Evolutionary conservation across 1,284 basidiomycete genomes (phyloP).

Genomic region (Fomitopsis pinicola): DNA sequence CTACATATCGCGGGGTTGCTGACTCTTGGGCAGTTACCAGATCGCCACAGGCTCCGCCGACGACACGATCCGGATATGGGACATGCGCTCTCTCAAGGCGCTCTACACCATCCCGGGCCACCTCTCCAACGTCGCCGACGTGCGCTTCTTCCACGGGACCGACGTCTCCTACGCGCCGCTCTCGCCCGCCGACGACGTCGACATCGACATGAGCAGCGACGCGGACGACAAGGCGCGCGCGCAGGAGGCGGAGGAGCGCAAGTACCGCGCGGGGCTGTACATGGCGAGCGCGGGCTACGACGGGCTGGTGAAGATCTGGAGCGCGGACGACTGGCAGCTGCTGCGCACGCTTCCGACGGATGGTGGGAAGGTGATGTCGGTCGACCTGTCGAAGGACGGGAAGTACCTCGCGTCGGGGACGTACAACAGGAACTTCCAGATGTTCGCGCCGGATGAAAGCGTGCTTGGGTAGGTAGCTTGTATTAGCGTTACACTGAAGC

Average conservation of each 20-base stretch:
- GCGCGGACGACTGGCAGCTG: slow-evolving; percentile 96
- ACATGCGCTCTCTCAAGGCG: slow-evolving; percentile 87
- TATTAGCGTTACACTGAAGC: not conserved
- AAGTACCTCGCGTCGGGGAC: slow-evolving; percentile 86
- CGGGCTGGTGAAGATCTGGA: slow-evolving; percentile 94
- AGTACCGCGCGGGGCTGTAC: slow-evolving; percentile 83
- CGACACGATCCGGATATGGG: slow-evolving; percentile 98
- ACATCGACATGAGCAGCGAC: slow-evolving; percentile 31
- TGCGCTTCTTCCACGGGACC: slow-evolving; percentile 85
- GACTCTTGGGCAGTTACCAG: slow-evolving; percentile 67
- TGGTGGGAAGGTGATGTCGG: slow-evolving; percentile 97
- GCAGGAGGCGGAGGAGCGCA: slow-evolving; percentile 51
- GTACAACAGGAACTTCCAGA: slow-evolving; percentile 91
- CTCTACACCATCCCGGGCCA: slow-evolving; percentile 98
- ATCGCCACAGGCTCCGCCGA: slow-evolving; percentile 96
- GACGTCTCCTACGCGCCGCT: slow-evolving; percentile 26
- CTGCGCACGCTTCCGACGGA: slow-evolving; percentile 88
- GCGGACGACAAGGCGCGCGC: slow-evolving; percentile 7
- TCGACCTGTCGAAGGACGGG: slow-evolving; percentile 83
- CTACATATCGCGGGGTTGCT: not conserved
- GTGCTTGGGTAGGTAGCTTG: slow-evolving; percentile 5
- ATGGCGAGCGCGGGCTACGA: slow-evolving; percentile 95
- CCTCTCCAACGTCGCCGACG: slow-evolving; percentile 89
- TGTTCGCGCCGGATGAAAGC: slow-evolving; percentile 71
- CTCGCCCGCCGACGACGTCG: slow-evolving; percentile 37